Conservation (phyloP, 2,329 filamentous ascomycete species). For the Coleophoma eucalyptorum region DNA sequence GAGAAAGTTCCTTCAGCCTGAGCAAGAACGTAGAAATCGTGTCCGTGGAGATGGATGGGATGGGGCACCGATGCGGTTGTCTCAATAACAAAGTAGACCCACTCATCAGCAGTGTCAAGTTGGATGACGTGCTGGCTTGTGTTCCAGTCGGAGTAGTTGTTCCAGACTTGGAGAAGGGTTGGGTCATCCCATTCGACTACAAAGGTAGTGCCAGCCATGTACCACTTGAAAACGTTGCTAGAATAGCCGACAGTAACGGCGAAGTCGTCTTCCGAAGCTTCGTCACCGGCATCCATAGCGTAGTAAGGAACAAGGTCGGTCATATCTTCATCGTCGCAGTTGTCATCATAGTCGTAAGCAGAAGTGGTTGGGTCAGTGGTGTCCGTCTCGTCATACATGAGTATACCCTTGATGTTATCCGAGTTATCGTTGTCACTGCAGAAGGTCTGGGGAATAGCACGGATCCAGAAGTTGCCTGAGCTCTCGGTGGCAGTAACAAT, state of each 20-base stretch:
- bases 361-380: constrained; percentile 27
- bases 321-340: constrained; percentile 16
- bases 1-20: constrained; percentile 36
- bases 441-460: constrained; percentile 45
- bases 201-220: constrained; percentile 39
- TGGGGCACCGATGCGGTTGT: constrained; percentile 1
- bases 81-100: constrained; percentile 10
- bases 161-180: constrained; percentile 29
- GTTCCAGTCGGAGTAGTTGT: constrained; percentile 11
- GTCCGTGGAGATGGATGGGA: constrained; percentile 39
- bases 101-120: constrained; percentile 9
- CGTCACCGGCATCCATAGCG: constrained; percentile 6
- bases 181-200: constrained; percentile 40
- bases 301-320: constrained; percentile 13
- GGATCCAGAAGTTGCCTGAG: constrained; percentile 51
- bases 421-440: constrained; percentile 55
- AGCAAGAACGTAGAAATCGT: constrained; percentile 38
- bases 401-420: constrained; percentile 38
- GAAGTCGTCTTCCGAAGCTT: constrained; percentile 14
- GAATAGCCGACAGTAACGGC: constrained; percentile 5
- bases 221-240: constrained; percentile 37
- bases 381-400: constrained; percentile 39
- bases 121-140: constrained; percentile 3
- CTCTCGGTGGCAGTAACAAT: constrained; percentile 39
- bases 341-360: constrained; percentile 9